These are phyloP conservation scores for Mycena polygramma DNA, from an alignment of 768 basidiomycete species.

Conservation along the genomic window DNA sequence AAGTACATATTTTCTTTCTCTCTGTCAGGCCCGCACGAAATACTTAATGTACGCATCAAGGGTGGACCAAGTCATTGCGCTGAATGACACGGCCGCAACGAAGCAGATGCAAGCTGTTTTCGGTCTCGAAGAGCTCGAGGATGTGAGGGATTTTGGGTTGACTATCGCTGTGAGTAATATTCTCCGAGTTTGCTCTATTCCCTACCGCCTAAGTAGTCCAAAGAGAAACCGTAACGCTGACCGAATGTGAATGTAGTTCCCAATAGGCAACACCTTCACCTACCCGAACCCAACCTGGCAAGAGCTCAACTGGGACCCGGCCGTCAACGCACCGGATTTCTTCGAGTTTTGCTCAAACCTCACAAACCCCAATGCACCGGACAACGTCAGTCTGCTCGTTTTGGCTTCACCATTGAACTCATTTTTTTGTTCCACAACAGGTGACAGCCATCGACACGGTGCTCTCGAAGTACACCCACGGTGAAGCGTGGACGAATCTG, in stretches of 20 bases:
- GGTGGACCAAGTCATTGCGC: too few relatives aligned
- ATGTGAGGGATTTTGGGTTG: slow-evolving; percentile 27
- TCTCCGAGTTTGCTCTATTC: background rate
- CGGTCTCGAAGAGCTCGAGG: slow-evolving; percentile 25
- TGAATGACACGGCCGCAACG: too few relatives aligned
- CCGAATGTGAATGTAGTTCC: too few relatives aligned
- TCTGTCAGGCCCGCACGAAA: background rate
- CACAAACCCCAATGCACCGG: slow-evolving; percentile 13
- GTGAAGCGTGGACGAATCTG: slow-evolving; percentile 26
- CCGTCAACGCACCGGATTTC: slow-evolving; percentile 23
- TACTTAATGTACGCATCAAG: too few relatives aligned
- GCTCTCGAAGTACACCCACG: slow-evolving; percentile 29
- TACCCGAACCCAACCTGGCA: slow-evolving; percentile 28
- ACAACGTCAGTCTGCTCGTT: too few relatives aligned
- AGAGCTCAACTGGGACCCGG: slow-evolving; percentile 32
- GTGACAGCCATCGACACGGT: slow-evolving; percentile 26
- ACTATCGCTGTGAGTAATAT: slow-evolving; percentile 29
- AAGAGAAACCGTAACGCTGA: too few relatives aligned
- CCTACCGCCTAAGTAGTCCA: too few relatives aligned
- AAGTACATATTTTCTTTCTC: slow-evolving; percentile 11
- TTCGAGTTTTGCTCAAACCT: slow-evolving; percentile 29
- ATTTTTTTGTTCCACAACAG: too few relatives aligned
- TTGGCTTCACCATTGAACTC: too few relatives aligned
- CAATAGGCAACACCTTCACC: slow-evolving; percentile 11
- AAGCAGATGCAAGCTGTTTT: slow-evolving; percentile 21